Evolutionary conservation across 768 basidiomycete genomes (phyloP), one percentile per base, ranked within the genome.

Genomic region (Boletus eberwhitei): DNA sequence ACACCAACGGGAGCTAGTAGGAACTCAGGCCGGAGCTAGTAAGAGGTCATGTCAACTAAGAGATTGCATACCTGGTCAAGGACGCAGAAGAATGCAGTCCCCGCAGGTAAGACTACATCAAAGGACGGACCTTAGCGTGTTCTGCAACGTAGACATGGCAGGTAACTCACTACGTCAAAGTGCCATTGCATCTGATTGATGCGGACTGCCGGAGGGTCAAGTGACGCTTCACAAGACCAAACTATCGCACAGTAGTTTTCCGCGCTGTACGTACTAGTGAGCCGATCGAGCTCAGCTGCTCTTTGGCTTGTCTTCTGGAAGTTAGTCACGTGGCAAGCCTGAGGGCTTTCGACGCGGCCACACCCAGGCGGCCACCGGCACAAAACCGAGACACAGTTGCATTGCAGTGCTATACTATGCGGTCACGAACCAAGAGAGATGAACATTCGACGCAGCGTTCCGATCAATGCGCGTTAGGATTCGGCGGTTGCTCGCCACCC

Each of bases 51-150:
- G 26, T n/a, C 5, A 9, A 36, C 7, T 8, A 4, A 14, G n/a
- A 19, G 34, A 24, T 29, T 7, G 45, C 45, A n/a, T 59, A 68
- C 71, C 63, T 77, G 76, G 55, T 80, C 79, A 47, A 83, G 77
- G 58, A 80, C 75, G 66, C 77, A 79, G 76, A 82, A 83, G 70
- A 82, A 75, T 0, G 81, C 83, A 16, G 78, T 80, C 21, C 78
- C 75, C 2, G 81, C 80, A 6, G 82, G 76, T 83, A 82, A 0
- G 79, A 80, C 75, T 77, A 48, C 26, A 21, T 5, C 19, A n/a
- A 11, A 40, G 37, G 17, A 17, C 17, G 11, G 43, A n/a, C 64
- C 7, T 40, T 3, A 40, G 7, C 8, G 21, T 22, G 13, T 5
- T 22, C 21, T 22, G 13, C 21, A 7, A 21, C 21, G n/a, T n/a